phyloP scores from a whole-genome alignment of 768 basidiomycete species.

The Leccinum incarnatum region DNA sequence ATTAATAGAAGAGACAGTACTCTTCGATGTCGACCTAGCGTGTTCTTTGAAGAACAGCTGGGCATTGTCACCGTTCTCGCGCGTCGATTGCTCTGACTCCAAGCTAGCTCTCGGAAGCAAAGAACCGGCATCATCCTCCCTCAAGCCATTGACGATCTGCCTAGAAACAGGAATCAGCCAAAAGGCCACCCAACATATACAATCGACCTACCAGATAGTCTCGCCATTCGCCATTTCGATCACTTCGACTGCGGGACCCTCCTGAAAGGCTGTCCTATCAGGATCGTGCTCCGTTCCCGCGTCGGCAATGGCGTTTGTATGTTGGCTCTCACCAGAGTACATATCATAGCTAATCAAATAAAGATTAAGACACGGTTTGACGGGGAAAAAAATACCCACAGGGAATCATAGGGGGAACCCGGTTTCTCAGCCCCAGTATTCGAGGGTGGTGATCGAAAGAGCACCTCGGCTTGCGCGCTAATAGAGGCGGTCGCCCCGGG shows the following conservation, averaged over 20 bases:
- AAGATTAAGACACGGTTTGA: constrained; percentile 16
- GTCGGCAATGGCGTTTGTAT: constrained; percentile 37
- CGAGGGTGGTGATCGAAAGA: constrained; percentile 40
- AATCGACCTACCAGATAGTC: constrained; percentile 68
- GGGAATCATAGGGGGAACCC: constrained; percentile 70
- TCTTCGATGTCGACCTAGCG: constrained; percentile 59
- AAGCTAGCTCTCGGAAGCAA: constrained; percentile 69
- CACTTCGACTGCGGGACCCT: constrained; percentile 70
- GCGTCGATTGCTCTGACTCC: constrained; percentile 66
- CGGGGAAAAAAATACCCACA: constrained; percentile 49
- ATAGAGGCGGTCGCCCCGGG: constrained; percentile 59
- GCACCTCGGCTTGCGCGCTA: constrained; percentile 36
- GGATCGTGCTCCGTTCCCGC: constrained; percentile 23
- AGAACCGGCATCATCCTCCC: constrained; percentile 73
- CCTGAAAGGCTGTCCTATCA: constrained; percentile 29
- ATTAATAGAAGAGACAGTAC: constrained; percentile 56
- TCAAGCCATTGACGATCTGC: constrained; percentile 82
- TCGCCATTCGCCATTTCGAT: constrained; percentile 85
- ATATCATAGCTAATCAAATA: constrained; percentile 64
- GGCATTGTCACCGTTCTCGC: constrained; percentile 48
- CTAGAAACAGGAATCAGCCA: constrained; percentile 26
- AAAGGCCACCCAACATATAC: background rate
- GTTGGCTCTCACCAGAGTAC: constrained; percentile 62
- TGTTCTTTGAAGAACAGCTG: constrained; percentile 81
- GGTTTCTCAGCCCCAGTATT: constrained; percentile 57